A percentile compares a stretch with the other conserved stretches of the same genome.
Conservation (phyloP, 2,329 filamentous ascomycete species). For the Fusarium abutilonis region DNA sequence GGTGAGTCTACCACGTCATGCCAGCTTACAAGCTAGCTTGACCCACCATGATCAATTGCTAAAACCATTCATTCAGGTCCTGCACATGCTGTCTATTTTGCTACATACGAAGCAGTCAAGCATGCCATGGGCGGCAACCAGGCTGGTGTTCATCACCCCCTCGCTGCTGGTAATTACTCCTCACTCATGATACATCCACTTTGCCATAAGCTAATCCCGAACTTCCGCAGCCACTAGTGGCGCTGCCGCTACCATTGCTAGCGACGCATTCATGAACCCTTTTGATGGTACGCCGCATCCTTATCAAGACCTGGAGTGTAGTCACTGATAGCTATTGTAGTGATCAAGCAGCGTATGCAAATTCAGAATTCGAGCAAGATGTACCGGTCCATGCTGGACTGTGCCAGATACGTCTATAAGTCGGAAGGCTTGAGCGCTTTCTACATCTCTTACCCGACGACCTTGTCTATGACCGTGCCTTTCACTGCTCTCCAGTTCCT, state of each 20-base stretch:
- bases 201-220: conserved; percentile 17
- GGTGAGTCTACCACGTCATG: conserved; percentile 64
- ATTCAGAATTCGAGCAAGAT: conserved; percentile 89
- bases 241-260: conserved; percentile 94
- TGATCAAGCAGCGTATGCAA: conserved; percentile 99
- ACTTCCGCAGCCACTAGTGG: conserved; percentile 79
- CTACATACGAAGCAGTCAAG: conserved; percentile 97
- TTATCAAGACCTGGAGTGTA: background rate
- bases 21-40: conserved; percentile 36
- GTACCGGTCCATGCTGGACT: conserved; percentile 87
- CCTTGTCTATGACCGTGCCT: conserved; percentile 96
- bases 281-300: conserved; percentile 80
- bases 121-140: conserved; percentile 94
- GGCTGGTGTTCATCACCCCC: conserved; percentile 85
- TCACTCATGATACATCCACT: background rate
- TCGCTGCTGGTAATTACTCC: conserved; percentile 79
- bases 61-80: conserved; percentile 73
- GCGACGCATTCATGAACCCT: conserved; percentile 98
- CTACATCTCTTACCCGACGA: conserved; percentile 98
- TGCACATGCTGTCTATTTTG: conserved; percentile 97
- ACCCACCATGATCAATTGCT: conserved; percentile 8
- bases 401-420: conserved; percentile 86
- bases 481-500: conserved; percentile 98
- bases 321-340: conserved; percentile 58
- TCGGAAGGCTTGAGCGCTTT: conserved; percentile 91